These are phyloP conservation scores for Tulasnella sp. DNA, from an alignment of 768 basidiomycete species.

Conservation along the genomic window DNA sequence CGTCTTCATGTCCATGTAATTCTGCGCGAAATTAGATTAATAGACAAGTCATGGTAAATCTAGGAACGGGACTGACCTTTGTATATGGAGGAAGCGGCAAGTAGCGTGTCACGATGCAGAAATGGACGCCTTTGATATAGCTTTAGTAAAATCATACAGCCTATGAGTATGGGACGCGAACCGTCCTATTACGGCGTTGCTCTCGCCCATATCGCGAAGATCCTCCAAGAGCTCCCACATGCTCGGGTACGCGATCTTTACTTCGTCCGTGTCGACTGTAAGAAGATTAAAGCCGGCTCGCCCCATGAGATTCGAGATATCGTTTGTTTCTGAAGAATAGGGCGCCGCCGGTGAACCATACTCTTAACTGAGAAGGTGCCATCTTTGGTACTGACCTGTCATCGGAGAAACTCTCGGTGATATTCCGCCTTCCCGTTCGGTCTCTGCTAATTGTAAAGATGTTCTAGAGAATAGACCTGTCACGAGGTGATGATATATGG, in stretches of 20 bases:
- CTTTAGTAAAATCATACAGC: not conserved
- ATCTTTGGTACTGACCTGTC: conserved; percentile 55
- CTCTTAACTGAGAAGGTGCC: not conserved
- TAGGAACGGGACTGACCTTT: conserved; percentile 51
- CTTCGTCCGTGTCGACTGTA: conserved; percentile 92
- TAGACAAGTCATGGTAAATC: not conserved
- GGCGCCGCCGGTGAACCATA: not conserved
- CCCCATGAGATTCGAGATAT: conserved; percentile 83
- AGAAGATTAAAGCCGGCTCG: conserved; percentile 89
- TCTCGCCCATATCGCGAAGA: conserved; percentile 92
- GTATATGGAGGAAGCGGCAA: conserved; percentile 90
- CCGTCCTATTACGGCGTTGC: conserved; percentile 82
- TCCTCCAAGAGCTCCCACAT: conserved; percentile 96
- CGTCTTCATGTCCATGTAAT: conserved; percentile 74
- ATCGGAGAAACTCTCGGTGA: conserved; percentile 96
- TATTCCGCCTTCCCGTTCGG: conserved; percentile 89
- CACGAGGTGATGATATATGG: not conserved
- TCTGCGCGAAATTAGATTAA: conserved; percentile 35
- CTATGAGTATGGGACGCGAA: conserved; percentile 26
- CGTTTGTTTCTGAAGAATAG: conserved; percentile 60
- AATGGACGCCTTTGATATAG: conserved; percentile 42
- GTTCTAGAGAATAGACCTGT: conserved; percentile 41
- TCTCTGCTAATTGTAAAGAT: conserved; percentile 84
- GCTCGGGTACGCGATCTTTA: conserved; percentile 79
- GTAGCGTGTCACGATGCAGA: conserved; percentile 73